Percentiles rank a stretch among this genome's conserved stretches.
Evolutionary conservation across 345 rosid species (phyloP).

Genomic region (Erodium maritimum): DNA sequence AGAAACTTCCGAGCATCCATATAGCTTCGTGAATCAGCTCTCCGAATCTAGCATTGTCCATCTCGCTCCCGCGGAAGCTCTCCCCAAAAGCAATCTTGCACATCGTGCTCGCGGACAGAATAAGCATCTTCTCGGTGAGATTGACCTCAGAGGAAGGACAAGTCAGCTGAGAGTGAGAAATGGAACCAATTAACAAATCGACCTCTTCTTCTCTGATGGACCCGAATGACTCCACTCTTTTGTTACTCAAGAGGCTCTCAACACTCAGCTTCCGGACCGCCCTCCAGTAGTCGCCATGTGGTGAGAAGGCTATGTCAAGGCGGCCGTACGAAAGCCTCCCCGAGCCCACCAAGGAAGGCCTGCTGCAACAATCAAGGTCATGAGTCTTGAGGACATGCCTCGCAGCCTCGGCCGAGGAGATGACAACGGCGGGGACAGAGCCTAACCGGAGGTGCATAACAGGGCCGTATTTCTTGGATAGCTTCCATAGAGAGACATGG

Average conservation of each 20-base stretch:
- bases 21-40: conserved; percentile 18
- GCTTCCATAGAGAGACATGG: conserved; percentile 6
- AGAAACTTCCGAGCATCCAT: conserved; percentile 15
- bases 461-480: conserved; percentile 12
- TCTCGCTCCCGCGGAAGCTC: conserved; percentile 4
- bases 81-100: conserved; percentile 12
- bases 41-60: conserved; percentile 15
- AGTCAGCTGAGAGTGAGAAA: not conserved
- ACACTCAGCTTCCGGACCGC: conserved; percentile 15
- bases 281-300: conserved; percentile 22
- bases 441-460: conserved; percentile 15
- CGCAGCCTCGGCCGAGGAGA: conserved; percentile 15
- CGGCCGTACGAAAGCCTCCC: conserved; percentile 13
- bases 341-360: conserved; percentile 11
- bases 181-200: conserved; percentile 9
- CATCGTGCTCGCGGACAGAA: conserved; percentile 6
- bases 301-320: conserved; percentile 19
- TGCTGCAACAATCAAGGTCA: conserved; percentile 16
- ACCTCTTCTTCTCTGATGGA: conserved; percentile 21
- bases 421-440: conserved; percentile 1
- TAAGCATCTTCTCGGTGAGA: conserved; percentile 8
- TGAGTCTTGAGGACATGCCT: conserved; percentile 15
- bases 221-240: conserved; percentile 12
- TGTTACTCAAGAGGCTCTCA: conserved; percentile 11
- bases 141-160: conserved; percentile 5